Percentiles rank a stretch among this genome's conserved stretches.
phyloP scores from a whole-genome alignment of 208 protist genomes.

The Trypanosoma caninum region DNA sequence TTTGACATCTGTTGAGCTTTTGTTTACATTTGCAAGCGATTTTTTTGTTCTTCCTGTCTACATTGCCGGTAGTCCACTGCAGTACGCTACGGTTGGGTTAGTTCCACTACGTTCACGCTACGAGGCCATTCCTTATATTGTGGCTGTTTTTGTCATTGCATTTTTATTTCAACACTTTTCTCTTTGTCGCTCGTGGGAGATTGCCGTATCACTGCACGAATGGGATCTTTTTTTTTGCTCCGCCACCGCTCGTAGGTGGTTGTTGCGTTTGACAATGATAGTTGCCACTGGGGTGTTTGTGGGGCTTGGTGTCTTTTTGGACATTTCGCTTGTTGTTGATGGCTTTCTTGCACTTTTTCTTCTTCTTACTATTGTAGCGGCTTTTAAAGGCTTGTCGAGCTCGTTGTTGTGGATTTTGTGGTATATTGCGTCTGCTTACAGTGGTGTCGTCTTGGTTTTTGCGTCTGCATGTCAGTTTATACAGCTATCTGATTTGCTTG shows the following conservation, averaged over 20 bases:
- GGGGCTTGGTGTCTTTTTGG: slow-evolving; percentile 17
- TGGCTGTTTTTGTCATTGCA: slow-evolving; percentile 19
- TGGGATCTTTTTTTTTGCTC: slow-evolving; percentile 18
- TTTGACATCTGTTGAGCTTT: slow-evolving; percentile 21
- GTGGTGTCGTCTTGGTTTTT: slow-evolving; percentile 4
- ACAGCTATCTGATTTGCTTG: slow-evolving; percentile 5
- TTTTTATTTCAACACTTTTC: slow-evolving; percentile 6
- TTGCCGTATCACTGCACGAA: slow-evolving; percentile 20
- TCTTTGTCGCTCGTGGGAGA: slow-evolving; percentile 16
- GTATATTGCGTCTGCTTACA: slow-evolving; percentile 21
- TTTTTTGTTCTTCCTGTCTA: slow-evolving; percentile 16
- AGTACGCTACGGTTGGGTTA: slow-evolving; percentile 22
- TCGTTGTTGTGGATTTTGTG: slow-evolving; percentile 4
- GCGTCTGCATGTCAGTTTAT: slow-evolving; percentile 20
- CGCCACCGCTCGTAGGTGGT: slow-evolving; percentile 1
- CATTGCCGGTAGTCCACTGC: not conserved
- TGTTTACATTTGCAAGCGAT: slow-evolving; percentile 25
- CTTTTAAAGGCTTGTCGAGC: slow-evolving; percentile 1
- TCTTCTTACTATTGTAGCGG: slow-evolving; percentile 1
- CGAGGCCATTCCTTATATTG: slow-evolving; percentile 19
- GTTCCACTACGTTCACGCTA: slow-evolving; percentile 19
- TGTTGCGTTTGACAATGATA: slow-evolving; percentile 14
- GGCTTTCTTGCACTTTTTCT: slow-evolving; percentile 26
- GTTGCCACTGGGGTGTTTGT: slow-evolving; percentile 20
- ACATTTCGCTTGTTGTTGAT: slow-evolving; percentile 21